These are phyloP conservation scores for Alternaria arbusti DNA, from an alignment of 2,329 filamentous ascomycete species.

Conservation along the genomic window DNA sequence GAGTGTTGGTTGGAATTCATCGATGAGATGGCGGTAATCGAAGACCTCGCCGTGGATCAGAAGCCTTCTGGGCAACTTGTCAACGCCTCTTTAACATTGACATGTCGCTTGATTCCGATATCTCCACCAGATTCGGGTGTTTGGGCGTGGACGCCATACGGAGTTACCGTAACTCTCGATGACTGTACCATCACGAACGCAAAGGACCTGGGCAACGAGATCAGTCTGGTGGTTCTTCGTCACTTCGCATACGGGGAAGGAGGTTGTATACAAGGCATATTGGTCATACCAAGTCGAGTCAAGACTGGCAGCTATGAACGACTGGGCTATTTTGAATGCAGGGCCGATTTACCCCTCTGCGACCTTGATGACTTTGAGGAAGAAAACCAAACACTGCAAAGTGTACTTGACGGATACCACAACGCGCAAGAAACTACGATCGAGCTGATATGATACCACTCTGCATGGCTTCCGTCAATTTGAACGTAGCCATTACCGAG, in stretches of 20 bases:
- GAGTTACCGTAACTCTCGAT: neutral
- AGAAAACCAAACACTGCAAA: neutral
- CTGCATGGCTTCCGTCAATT: neutral
- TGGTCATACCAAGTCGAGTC: neutral
- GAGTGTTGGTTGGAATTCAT: too few species aligned
- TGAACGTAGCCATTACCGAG: neutral
- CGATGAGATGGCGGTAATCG: neutral
- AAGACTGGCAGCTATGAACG: neutral
- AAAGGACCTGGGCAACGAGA: neutral
- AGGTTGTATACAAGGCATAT: neutral
- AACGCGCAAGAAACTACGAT: neutral
- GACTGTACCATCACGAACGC: neutral
- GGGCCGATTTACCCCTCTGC: neutral
- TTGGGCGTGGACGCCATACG: neutral
- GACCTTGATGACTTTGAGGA: neutral
- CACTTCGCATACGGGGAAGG: neutral
- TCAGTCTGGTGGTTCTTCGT: neutral
- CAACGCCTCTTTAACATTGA: neutral
- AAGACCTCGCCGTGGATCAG: neutral
- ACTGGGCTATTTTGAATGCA: neutral
- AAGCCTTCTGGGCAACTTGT: neutral
- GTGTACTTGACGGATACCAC: neutral
- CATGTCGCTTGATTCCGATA: neutral
- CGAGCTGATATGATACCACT: neutral
- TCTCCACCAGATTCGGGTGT: neutral